Percentiles rank a stretch among this genome's conserved stretches.
phyloP scores from a whole-genome alignment of 352 stramenopile species.

The Globisporangium viniferum region DNA sequence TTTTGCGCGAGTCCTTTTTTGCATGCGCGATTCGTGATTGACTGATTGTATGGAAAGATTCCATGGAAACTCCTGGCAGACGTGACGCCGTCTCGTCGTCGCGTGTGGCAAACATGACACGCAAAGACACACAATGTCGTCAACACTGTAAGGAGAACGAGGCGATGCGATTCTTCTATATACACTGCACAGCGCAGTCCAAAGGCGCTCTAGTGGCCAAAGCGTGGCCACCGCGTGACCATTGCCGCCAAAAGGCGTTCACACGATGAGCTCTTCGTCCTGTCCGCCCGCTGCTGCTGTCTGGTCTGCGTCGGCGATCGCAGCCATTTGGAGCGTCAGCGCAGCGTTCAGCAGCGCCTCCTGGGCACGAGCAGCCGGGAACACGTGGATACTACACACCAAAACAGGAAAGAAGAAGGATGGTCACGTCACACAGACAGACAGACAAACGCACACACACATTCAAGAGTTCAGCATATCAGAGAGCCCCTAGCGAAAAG shows the following conservation, averaged over 20 bases:
- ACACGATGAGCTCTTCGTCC: constrained; percentile 13
- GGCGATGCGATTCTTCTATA: background rate
- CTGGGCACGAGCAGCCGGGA: constrained; percentile 4
- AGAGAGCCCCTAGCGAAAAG: background rate
- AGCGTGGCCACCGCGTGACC: too few relatives aligned
- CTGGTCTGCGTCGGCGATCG: background rate
- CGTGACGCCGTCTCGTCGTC: background rate
- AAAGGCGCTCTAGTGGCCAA: too few relatives aligned
- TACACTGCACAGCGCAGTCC: too few relatives aligned
- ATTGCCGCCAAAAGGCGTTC: too few relatives aligned
- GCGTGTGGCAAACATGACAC: background rate
- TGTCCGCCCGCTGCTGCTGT: background rate
- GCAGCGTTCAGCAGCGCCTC: constrained; percentile 10
- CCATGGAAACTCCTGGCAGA: background rate
- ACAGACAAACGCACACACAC: background rate
- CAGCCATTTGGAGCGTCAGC: constrained; percentile 11
- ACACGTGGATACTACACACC: constrained; percentile 18
- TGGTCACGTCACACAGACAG: background rate
- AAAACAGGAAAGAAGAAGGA: background rate
- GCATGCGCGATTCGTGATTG: background rate
- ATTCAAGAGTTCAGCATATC: too few relatives aligned
- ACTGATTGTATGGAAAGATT: background rate
- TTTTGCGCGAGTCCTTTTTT: background rate
- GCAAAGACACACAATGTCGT: too few relatives aligned
- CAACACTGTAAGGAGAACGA: too few relatives aligned